A percentile compares a stretch with the other conserved stretches of the same genome.
phyloP scores from a whole-genome alignment of 805 yeast species.

The Metschnikowia aberdeeniae region DNA sequence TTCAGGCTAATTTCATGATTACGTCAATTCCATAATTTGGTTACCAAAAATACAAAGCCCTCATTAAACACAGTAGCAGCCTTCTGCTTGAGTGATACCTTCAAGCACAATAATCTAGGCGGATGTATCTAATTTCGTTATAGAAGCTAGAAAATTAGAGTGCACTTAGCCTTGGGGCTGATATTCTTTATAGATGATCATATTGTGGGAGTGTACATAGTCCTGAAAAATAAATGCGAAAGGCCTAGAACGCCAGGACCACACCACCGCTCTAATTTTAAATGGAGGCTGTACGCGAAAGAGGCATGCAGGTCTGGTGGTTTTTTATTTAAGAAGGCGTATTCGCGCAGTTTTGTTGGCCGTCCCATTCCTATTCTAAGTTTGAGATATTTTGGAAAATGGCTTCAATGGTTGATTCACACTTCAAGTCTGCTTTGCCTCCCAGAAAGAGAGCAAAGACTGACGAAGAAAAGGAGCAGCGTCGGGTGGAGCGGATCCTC shows the following conservation, averaged over 20 bases:
- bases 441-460: slow-evolving; percentile 97
- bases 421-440: slow-evolving; percentile 55
- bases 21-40: no score
- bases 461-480: slow-evolving; percentile 93
- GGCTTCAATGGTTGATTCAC: slow-evolving; percentile 16
- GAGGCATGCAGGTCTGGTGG: background rate
- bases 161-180: no score
- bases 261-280: slow-evolving; percentile 3
- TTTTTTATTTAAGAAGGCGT: slow-evolving; percentile 1
- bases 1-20: no score
- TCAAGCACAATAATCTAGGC: no score
- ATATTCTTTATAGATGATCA: no score
- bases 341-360: background rate
- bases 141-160: no score
- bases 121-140: no score
- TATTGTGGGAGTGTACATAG: no score
- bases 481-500: slow-evolving; percentile 86
- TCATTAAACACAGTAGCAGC: no score
- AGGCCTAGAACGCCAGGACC: slow-evolving; percentile 4
- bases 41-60: no score
- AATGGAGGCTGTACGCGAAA: background rate
- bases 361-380: slow-evolving; percentile 1
- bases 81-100: no score
- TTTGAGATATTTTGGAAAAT: slow-evolving; percentile 2
- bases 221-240: slow-evolving; percentile 1